phyloP scores from a whole-genome alignment of 306 rosid genomes.

The Vigna hirtella region DNA sequence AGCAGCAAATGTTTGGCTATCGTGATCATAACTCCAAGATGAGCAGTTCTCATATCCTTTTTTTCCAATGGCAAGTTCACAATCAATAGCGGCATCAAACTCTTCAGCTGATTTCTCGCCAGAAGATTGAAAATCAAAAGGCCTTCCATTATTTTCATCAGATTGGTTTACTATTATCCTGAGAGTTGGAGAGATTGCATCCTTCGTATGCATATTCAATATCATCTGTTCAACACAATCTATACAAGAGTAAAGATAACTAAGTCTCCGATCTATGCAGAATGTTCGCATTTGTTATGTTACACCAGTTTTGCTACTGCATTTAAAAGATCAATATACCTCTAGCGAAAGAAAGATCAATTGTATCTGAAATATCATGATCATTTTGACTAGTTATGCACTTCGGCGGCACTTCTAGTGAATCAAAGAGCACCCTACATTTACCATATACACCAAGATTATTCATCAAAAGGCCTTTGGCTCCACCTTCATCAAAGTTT shows the following conservation, averaged over 20 bases:
- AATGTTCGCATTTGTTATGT: constrained; percentile 33
- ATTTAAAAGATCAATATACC: constrained; percentile 59
- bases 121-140: constrained; percentile 53
- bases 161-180: constrained; percentile 68
- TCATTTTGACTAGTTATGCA: constrained; percentile 58
- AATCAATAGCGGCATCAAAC: constrained; percentile 47
- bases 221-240: constrained; percentile 82
- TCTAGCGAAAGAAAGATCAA: constrained; percentile 85
- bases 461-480: constrained; percentile 88
- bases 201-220: constrained; percentile 60
- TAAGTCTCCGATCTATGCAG: constrained; percentile 2
- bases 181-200: constrained; percentile 88
- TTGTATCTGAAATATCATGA: constrained; percentile 56
- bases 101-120: constrained; percentile 52
- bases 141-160: constrained; percentile 80
- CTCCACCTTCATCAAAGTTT: constrained; percentile 97
- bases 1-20: constrained; percentile 54
- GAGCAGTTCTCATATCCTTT: constrained; percentile 54
- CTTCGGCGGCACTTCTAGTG: constrained; percentile 78
- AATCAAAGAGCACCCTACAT: constrained; percentile 89
- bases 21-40: constrained; percentile 61
- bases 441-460: constrained; percentile 86
- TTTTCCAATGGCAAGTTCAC: constrained; percentile 52
- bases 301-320: constrained; percentile 33
- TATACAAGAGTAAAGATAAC: constrained; percentile 38